Evolutionary conservation across 768 basidiomycete genomes (phyloP).

Genomic region (Peribolospora baueri): DNA sequence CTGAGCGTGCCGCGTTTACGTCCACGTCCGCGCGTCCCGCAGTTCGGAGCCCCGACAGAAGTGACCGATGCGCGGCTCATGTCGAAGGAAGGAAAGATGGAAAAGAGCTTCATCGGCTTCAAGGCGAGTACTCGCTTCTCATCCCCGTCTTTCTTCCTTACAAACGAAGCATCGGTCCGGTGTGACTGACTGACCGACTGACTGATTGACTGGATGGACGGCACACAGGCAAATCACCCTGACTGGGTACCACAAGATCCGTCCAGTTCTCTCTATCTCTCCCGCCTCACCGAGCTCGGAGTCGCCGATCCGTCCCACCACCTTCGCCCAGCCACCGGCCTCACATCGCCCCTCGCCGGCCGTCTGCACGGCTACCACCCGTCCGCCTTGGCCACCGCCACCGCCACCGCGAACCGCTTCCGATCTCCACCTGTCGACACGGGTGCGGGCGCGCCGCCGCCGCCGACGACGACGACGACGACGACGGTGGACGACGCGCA

Average conservation of each 20-base stretch:
- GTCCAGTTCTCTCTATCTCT: constrained; percentile 69
- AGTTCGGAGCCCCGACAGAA: constrained; percentile 56
- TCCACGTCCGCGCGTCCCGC: neutral
- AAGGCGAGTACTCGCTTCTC: constrained; percentile 29
- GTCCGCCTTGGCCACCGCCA: too few species aligned
- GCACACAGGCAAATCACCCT: constrained; percentile 22
- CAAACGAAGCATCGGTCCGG: constrained; percentile 11
- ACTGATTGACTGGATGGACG: too few species aligned
- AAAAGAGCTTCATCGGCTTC: constrained; percentile 88
- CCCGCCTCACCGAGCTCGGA: constrained; percentile 30
- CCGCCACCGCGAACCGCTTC: too few species aligned
- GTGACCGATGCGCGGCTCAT: constrained; percentile 18
- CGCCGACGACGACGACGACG: too few species aligned
- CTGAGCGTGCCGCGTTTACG: neutral
- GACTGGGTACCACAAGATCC: constrained; percentile 88
- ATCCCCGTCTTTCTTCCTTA: constrained; percentile 12
- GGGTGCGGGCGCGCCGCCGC: too few species aligned
- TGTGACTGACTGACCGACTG: neutral
- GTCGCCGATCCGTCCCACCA: too few species aligned
- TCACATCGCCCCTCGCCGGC: too few species aligned
- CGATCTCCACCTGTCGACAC: too few species aligned
- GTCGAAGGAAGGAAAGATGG: constrained; percentile 92
- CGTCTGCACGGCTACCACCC: too few species aligned
- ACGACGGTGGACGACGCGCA: too few species aligned
- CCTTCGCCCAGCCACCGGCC: too few species aligned